Evolutionary conservation across 2,329 filamentous ascomycete genomes (phyloP), one percentile per base, ranked within the genome.

Genomic region (Colletotrichum somersetense): DNA sequence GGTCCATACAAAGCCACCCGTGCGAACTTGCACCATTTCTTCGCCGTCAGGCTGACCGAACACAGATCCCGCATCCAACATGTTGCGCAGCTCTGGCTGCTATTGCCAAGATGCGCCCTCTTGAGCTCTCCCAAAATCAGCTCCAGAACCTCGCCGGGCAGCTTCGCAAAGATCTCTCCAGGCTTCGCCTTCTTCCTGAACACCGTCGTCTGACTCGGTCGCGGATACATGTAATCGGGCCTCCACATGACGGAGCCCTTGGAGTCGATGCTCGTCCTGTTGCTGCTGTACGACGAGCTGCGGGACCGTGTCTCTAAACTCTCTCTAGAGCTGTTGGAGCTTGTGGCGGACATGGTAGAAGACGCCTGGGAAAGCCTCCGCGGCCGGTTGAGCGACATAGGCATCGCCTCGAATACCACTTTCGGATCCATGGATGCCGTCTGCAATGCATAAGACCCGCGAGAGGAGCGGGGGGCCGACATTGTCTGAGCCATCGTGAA

Each of bases 51-150:
- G 14, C 85, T 83, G 52, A 91, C 77, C 53, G 84, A 85, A 74
- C 85, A 87, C 40, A 87, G 80, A 75, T 92, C 89, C 61, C 90
- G 84, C 88, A 90, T 90, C 87, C 88, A 91, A 78, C 90, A 91
- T 23, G 90, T 91, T 20, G 89, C 85, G 77, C 90, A 91, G 78
- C 88, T 90, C 44, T 80, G 79, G 74, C 85, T 87, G 3, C 80
- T 80, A 18, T 79, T 76, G 8, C 78, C 79, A 16, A 91, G 77
- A 76, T 92, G 90, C 18, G 85, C 77, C 48, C 82, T 80, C 76
- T 85, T 87, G 23, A 92, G 79, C 66, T 87, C 84, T 50, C 83
- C 83, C 44, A 91, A 76, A n/a, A 91, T 87, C 44, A 89, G 79
- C 63, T 86, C 83, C 57, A 91, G 78, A 2, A 91, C 87, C 76